Evolutionary conservation across 306 rosid genomes (phyloP), one percentile per base, ranked within the genome.

Genomic region (Sechiopsis laciniata): DNA sequence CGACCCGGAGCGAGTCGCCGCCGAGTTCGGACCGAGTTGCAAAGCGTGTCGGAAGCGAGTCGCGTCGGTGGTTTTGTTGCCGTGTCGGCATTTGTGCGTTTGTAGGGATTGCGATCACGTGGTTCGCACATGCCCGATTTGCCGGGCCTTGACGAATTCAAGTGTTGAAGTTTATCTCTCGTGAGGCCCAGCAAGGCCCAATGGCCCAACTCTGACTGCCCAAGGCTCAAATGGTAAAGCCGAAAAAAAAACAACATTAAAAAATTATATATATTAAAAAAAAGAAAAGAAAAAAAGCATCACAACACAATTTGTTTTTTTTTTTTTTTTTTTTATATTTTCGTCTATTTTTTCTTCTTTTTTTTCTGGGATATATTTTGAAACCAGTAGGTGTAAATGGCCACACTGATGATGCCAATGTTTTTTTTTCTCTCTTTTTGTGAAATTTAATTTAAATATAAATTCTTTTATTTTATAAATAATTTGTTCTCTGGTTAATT

Each of bases 61-160:
- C 19, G 99, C 97, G 3, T 78, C 95, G 77, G 91, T 88, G 83
- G 92, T 91, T 21, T 78, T 84, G 60, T 48, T 89, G 81, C 99
- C 95, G 77, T 94, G 97, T 77, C 91, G 96, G 73, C 97, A 94
- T 71, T 77, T 91, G 0, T 85, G 96, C 82, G 75, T 91, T 6
- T 94, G 97, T 52, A 74, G 85, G 10, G 85, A 85, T 75, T 94
- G 99, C 70, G 96, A 89, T 75, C 80, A 32, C 16, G 76, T 77
- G 75, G 89, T 82, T 48, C 83, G 81, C 67, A 86, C 88, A 0
- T 94, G 99, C 74, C 99, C 99, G 0, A 79, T 91, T 54, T 94
- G 99, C 75, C 80, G 81, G 69, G 69, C 87, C 19, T 32, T 80
- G 53, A 91, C 84, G 74, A 89, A 86, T 81, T 94, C 96, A 17